Evolutionary conservation across 1,139 yeast species (phyloP).

Genomic region (Geotrichum reessii): DNA sequence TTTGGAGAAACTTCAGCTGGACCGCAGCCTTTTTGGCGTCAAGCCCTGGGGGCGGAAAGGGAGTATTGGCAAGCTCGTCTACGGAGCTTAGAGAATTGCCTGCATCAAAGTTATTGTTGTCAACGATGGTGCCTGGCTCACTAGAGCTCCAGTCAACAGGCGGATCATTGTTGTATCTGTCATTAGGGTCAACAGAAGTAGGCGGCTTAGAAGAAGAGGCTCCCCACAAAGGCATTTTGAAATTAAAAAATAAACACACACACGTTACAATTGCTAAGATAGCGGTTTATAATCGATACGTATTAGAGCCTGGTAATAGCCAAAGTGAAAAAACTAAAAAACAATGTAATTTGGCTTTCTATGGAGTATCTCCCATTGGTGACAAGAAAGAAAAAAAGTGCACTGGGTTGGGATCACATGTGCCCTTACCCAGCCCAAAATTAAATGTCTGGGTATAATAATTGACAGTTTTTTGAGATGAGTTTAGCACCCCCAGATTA

Average conservation of each 20-base stretch:
- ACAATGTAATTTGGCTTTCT: background rate
- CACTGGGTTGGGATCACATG: background rate
- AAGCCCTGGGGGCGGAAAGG: conserved; percentile 15
- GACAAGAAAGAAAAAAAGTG: background rate
- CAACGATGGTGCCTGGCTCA: background rate
- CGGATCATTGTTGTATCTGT: background rate
- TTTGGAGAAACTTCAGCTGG: conserved; percentile 1
- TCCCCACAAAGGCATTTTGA: background rate
- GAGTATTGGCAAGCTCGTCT: conserved; percentile 14
- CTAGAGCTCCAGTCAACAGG: background rate
- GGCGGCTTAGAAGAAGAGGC: background rate
- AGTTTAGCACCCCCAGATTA: no score
- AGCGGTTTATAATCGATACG: no score
- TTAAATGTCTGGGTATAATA: background rate
- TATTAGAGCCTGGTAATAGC: no score
- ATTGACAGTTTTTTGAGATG: no score
- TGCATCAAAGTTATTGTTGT: background rate
- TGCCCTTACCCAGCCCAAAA: background rate
- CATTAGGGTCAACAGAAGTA: background rate
- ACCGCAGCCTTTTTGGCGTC: background rate
- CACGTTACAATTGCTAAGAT: background rate
- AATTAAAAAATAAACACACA: no score
- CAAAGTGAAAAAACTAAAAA: no score
- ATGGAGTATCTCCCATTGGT: background rate
- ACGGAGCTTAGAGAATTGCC: background rate